phyloP scores from a whole-genome alignment of 306 rosid genomes.

The Luffa aegyptiaca region DNA sequence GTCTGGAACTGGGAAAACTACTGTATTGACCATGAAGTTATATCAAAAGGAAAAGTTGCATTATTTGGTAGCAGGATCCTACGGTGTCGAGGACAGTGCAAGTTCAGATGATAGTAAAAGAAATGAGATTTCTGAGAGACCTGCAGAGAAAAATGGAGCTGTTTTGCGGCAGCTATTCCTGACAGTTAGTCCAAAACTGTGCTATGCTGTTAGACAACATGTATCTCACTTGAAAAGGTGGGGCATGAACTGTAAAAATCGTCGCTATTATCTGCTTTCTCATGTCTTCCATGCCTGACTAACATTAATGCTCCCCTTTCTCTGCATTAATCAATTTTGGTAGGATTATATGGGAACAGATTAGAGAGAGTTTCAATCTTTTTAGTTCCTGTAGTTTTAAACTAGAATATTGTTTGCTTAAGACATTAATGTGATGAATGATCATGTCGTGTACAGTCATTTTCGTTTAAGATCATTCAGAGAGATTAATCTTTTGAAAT shows the following conservation, averaged over 20 bases:
- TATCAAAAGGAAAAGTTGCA: conserved; percentile 37
- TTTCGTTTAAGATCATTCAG: not conserved
- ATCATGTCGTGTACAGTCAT: no score
- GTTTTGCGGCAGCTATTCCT: conserved; percentile 53
- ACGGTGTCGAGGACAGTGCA: not conserved
- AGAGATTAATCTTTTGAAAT: not conserved
- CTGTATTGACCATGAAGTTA: conserved; percentile 63
- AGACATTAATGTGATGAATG: not conserved
- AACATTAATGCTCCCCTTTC: not conserved
- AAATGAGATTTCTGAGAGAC: conserved; percentile 2
- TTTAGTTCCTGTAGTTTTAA: not conserved
- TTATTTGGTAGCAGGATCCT: conserved; percentile 24
- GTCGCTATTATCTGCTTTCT: not conserved
- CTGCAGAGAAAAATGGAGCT: conserved; percentile 13
- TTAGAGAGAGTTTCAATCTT: not conserved
- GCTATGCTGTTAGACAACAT: conserved; percentile 52
- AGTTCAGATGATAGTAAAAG: conserved; percentile 14
- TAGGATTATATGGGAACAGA: not conserved
- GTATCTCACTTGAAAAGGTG: conserved; percentile 59
- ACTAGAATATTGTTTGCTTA: not conserved
- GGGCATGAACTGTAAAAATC: not conserved
- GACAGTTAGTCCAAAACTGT: conserved; percentile 65
- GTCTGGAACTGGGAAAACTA: conserved; percentile 81
- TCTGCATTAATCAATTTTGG: not conserved
- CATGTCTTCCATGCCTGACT: not conserved